A percentile compares a stretch with the other conserved stretches of the same genome.
phyloP scores from a whole-genome alignment of 495 filamentous ascomycete species.

The Talaromyces ruber region DNA sequence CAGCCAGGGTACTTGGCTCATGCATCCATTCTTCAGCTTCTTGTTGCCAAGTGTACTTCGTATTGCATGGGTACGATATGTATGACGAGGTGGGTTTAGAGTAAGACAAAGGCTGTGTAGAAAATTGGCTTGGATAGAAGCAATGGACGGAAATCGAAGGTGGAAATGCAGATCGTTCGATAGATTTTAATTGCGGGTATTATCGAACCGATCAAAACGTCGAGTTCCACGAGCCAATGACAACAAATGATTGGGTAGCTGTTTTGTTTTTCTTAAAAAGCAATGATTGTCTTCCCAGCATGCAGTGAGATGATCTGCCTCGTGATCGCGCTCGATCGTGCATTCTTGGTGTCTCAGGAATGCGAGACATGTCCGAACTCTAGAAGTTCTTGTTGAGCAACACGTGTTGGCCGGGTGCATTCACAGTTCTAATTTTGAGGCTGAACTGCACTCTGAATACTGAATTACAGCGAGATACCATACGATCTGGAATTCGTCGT shows the following conservation, averaged over 20 bases:
- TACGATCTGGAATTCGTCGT: not conserved
- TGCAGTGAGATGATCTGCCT: not conserved
- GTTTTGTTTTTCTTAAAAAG: not conserved
- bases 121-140: not conserved
- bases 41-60: not conserved
- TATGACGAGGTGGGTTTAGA: not conserved
- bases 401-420: not conserved
- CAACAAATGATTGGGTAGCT: not conserved
- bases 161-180: not conserved
- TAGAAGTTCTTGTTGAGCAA: not conserved
- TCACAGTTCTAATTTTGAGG: not conserved
- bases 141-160: not conserved
- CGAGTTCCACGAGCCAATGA: not conserved
- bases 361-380: not conserved
- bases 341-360: not conserved
- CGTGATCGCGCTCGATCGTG: not conserved
- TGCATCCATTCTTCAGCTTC: not conserved
- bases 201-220: not conserved
- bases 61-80: not conserved
- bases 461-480: not conserved
- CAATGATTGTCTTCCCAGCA: not conserved
- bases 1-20: not conserved
- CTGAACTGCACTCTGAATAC: not conserved
- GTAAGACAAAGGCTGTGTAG: not conserved
- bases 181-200: not conserved